Evolutionary conservation across 2,329 filamentous ascomycete species (phyloP).

Genomic region (Periconia sp.): DNA sequence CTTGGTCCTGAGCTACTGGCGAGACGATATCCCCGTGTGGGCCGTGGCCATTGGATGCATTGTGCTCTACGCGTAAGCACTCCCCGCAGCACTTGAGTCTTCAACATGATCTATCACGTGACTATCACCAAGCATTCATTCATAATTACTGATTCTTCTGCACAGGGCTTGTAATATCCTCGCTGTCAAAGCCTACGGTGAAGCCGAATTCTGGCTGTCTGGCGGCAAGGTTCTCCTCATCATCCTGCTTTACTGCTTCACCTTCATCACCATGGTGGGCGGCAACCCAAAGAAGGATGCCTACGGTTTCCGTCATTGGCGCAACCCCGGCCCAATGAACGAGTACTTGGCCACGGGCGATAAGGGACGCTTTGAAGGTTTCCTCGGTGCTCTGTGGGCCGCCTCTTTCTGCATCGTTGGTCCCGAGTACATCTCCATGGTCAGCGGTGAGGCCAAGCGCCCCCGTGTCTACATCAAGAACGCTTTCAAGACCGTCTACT

Average conservation of each 20-base stretch:
- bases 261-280: constrained; percentile 50
- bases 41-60: constrained; percentile 47
- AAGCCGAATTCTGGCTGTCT: constrained; percentile 50
- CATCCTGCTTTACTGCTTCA: constrained; percentile 49
- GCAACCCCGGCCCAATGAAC: constrained; percentile 38
- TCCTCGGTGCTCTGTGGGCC: constrained; percentile 43
- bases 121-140: not conserved
- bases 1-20: constrained; percentile 46
- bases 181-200: constrained; percentile 50
- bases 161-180: constrained; percentile 49
- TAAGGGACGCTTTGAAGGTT: constrained; percentile 39
- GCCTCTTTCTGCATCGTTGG: constrained; percentile 53
- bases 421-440: constrained; percentile 53
- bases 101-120: no score
- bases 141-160: constrained; percentile 14
- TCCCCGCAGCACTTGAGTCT: no score
- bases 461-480: constrained; percentile 50
- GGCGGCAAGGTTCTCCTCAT: constrained; percentile 51
- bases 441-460: constrained; percentile 50
- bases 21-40: constrained; percentile 47
- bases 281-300: constrained; percentile 47
- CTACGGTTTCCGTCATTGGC: constrained; percentile 51
- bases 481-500: constrained; percentile 53
- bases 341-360: constrained; percentile 23
- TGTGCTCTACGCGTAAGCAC: constrained; percentile 45